A percentile compares a stretch with the other conserved stretches of the same genome.
These are phyloP conservation scores for Chenopodium formosanum DNA, from an alignment of 148 eudicot species.

Conservation along the genomic window DNA sequence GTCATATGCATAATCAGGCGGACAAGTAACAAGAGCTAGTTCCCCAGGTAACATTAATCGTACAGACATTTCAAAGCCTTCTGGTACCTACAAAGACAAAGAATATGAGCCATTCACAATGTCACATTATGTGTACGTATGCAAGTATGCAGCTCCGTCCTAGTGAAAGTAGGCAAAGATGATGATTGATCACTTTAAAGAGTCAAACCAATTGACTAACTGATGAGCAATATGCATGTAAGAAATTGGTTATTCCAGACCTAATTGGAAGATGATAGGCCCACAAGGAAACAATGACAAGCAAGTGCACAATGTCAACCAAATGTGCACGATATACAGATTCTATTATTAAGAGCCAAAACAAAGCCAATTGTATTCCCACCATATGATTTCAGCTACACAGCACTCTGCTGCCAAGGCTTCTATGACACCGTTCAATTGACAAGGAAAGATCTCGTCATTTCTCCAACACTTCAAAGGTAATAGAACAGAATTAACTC, in stretches of 20 bases:
- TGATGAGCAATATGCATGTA: not conserved
- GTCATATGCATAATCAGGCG: constrained; percentile 99
- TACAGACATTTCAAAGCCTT: constrained; percentile 97
- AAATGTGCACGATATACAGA: not conserved
- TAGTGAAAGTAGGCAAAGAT: not conserved
- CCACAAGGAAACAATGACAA: not conserved
- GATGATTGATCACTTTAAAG: not conserved
- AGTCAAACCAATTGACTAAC: not conserved
- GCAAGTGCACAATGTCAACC: not conserved
- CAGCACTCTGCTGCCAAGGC: constrained; percentile 3
- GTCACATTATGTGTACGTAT: not conserved
- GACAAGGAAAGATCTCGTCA: not conserved
- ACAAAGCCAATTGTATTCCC: not conserved
- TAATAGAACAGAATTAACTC: not conserved
- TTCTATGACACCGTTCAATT: not conserved
- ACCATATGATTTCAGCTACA: not conserved
- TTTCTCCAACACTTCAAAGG: not conserved
- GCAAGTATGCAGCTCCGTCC: constrained; percentile 2
- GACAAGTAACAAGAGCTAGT: constrained; percentile 87
- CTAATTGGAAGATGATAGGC: not conserved
- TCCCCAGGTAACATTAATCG: constrained; percentile 98
- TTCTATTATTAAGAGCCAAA: not conserved
- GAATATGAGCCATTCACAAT: not conserved
- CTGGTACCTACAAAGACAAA: constrained; percentile 63
- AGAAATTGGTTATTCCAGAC: not conserved